Evolutionary conservation across 768 basidiomycete species (phyloP), one percentile per base, ranked within the genome.

Genomic region (Hysterangium stoloniferum): DNA sequence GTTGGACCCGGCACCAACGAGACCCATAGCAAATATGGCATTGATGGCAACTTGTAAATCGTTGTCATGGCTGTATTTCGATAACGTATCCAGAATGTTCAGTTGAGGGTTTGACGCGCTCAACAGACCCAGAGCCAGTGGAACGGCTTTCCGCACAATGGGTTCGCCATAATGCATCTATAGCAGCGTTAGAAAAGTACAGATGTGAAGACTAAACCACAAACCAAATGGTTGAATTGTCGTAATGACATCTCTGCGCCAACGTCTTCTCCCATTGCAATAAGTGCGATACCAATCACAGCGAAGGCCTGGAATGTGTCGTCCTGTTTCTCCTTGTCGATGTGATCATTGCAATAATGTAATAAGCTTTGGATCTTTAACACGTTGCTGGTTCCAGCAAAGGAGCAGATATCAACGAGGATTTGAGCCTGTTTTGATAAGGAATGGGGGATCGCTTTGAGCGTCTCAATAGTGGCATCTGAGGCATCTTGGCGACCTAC

Each of bases 101-200:
- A 98, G 76, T 68, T 91, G 88, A 11, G 96, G 96, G 66, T 98
- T 98, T 32, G 96, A 99, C 29, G 92, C 81, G 66, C 85, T 93
- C 66, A 97, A 79, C 51, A 98, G 81, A 53, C 91, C 95, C 45
- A 99, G 84, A 13, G 95, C 96, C 15, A 99, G 82, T 17, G 96
- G 96, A 22, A 99, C 84, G 2, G 86, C 74, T 74, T 89, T 90
- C 28, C 96, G 85, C 59, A 98, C 90, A 57, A 80, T 71, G 4
- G 92, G 90, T 58, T 95, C 93, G 48, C 95, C 96, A 56, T 97
- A 98, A 64, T 94, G 92, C 96, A 99, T 99, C 94, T 96, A 56
- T n/a, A 31, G 42, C 3, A 35, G 37, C 36, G 19, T 53, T 11
- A 8, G 52, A 41, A 19, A 49, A 68, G 13, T 66, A 59, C 47